Evolutionary conservation across 768 basidiomycete species (phyloP).

Genomic region (Pilatotrama ljubarskyi): DNA sequence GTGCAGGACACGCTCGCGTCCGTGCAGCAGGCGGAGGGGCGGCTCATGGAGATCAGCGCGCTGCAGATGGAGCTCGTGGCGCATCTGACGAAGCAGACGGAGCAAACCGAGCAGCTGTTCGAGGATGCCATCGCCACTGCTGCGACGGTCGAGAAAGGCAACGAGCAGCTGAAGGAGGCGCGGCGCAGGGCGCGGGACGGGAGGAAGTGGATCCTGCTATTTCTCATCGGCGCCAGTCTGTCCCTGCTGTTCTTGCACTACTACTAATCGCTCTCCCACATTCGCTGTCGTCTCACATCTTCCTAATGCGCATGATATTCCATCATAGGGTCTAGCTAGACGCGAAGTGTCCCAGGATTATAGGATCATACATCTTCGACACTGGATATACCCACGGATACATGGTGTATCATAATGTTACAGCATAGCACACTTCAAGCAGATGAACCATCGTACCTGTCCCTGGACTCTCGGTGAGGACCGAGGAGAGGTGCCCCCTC

Average conservation of each 20-base stretch:
- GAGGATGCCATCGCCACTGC: constrained; percentile 92
- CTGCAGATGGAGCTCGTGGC: constrained; percentile 90
- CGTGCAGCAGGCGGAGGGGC: constrained; percentile 89
- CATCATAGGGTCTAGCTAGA: background rate
- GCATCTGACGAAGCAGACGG: constrained; percentile 87
- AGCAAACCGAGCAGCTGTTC: constrained; percentile 90
- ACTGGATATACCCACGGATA: constrained; percentile 12
- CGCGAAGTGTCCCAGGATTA: constrained; percentile 6
- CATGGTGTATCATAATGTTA: constrained; percentile 18
- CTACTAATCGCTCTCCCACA: constrained; percentile 49
- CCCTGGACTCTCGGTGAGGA: constrained; percentile 7
- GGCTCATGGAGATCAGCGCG: constrained; percentile 88
- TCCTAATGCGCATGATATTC: background rate
- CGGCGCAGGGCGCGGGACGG: constrained; percentile 83
- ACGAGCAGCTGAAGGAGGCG: constrained; percentile 87
- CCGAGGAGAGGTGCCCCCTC: constrained; percentile 61
- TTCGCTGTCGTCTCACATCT: background rate
- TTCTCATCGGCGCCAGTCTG: constrained; percentile 88
- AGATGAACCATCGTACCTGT: constrained; percentile 18
- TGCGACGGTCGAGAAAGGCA: constrained; percentile 85
- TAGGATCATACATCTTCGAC: constrained; percentile 5
- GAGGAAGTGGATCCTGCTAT: constrained; percentile 86
- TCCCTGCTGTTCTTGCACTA: constrained; percentile 92
- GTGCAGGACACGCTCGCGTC: constrained; percentile 87
- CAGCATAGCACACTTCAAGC: constrained; percentile 9